Conservation (phyloP, 75 land plant genomes). For the Cunninghamia lanceolata region DNA sequence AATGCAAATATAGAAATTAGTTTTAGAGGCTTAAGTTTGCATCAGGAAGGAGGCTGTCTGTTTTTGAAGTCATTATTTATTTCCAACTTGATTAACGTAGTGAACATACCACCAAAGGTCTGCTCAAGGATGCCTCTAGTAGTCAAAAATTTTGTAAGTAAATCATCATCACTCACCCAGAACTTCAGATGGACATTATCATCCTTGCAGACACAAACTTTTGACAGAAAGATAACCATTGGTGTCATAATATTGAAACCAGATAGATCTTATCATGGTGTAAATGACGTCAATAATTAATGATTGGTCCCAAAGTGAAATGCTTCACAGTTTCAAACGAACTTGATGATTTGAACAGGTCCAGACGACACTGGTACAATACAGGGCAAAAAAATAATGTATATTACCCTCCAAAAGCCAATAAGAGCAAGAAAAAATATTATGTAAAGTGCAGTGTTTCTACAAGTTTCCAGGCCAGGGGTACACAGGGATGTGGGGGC, state of each 20-base stretch:
- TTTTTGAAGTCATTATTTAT: not conserved
- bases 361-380: too few relatives aligned
- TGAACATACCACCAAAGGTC: not conserved
- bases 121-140: not conserved
- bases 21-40: not conserved
- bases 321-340: too few relatives aligned
- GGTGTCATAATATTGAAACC: not conserved
- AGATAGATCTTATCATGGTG: too few relatives aligned
- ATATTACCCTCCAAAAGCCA: too few relatives aligned
- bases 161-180: not conserved
- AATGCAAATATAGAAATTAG: not conserved
- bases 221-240: not conserved
- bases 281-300: too few relatives aligned
- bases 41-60: not conserved
- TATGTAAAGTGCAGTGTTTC: too few relatives aligned
- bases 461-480: too few relatives aligned
- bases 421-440: too few relatives aligned
- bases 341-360: too few relatives aligned
- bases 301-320: too few relatives aligned
- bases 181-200: not conserved
- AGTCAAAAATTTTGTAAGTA: not conserved
- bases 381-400: too few relatives aligned
- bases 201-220: not conserved
- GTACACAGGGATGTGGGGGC: too few relatives aligned
- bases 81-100: not conserved